A percentile compares a stretch with the other conserved stretches of the same genome.
Conservation (phyloP, 306 rosid species). For the Malus fusca region DNA sequence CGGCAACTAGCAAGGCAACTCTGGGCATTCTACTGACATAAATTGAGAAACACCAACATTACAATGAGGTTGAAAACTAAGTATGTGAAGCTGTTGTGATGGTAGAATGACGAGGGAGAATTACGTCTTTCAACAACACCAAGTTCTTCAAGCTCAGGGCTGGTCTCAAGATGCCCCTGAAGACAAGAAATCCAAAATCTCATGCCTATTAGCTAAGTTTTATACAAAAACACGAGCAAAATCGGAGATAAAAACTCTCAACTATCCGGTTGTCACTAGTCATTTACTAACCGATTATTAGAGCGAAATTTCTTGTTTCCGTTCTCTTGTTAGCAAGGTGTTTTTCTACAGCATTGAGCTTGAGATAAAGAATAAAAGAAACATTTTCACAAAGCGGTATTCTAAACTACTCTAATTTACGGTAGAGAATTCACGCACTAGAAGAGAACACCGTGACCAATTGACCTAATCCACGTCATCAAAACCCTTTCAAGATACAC, state of each 20-base stretch:
- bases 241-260: too few species aligned
- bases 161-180: conserved; percentile 92
- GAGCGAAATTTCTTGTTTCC: too few species aligned
- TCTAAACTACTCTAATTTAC: too few species aligned
- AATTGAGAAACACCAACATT: conserved; percentile 16
- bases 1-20: conserved; percentile 72
- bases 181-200: conserved; percentile 26
- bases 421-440: not conserved
- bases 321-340: too few species aligned
- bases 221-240: too few species aligned
- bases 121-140: conserved; percentile 56
- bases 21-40: conserved; percentile 58
- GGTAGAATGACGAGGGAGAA: conserved; percentile 14
- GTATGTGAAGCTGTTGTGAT: not conserved
- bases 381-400: not conserved
- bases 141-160: conserved; percentile 64
- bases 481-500: not conserved
- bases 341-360: too few species aligned
- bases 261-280: too few species aligned
- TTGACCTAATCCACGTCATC: too few species aligned
- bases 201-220: not conserved
- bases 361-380: not conserved
- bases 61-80: conserved; percentile 2
- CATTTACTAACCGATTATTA: too few species aligned
- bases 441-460: too few species aligned